Base-by-base conservation (phyloP, 257 asterid species). In the Gentiana straminea region DNA sequence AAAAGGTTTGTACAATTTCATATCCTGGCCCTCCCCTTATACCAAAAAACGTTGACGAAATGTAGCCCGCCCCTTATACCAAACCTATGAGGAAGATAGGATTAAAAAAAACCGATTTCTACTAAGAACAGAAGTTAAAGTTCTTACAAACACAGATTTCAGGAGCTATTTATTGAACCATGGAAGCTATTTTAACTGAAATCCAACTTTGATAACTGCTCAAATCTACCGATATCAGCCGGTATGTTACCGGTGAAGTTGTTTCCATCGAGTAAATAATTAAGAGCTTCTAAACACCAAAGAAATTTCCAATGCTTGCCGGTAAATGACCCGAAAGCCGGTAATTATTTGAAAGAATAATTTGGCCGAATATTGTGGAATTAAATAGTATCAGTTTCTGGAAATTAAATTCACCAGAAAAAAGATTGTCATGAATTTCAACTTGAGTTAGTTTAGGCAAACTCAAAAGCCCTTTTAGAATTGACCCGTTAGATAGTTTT, bases 141-240 rank as follows among this genome's bases (percentile, higher is more conserved):
- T 71, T 71, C 84, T 84, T 79, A 58, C 98, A 91, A 41, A 68
- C 69, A 66, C 98, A 86, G 24, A 91, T 74, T 66, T 84, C 95
- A 3, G 84, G 84, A 0, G 94, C 82, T 52, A 91, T 71, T 52
- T 15, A 15, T 15, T 15, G 77, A 63, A 35, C 98, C 98, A 1
- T 87, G 61, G 39, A 91, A 73, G 4, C 63, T 75, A 58, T 91
- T 91, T 74, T 76, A 82, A 68, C 96, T 91, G 67, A 91, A 79
- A 79, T 91, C 98, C 61, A 91, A 61, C 84, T 91, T 87, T 0
- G 98, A 91, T 10, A 91, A 70, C 81, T 91, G 96, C 86, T 84
- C 95, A 55, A 91, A 61, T 66, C 76, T 80, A 52, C 98, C 98
- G 1, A 91, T 78, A 59, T 82, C 92, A 2, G 86, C 75, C 0